Percentiles rank a stretch among this genome's conserved stretches.
These are phyloP conservation scores for Zygotorulaspora danielsina DNA, from an alignment of 805 yeast genomes.

Conservation along the genomic window DNA sequence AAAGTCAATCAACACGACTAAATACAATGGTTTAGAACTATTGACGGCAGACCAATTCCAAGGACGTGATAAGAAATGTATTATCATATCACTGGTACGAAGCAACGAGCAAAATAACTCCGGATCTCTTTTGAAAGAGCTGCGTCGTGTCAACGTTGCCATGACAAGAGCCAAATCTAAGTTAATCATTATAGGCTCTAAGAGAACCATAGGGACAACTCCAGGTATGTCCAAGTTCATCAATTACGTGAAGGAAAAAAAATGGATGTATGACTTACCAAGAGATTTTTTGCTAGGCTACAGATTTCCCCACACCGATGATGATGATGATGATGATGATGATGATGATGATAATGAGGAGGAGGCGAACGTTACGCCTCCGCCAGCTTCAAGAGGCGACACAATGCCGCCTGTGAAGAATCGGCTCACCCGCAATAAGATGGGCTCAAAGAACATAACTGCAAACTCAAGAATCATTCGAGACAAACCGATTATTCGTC, in stretches of 20 bases:
- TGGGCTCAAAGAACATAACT: constrained; percentile 13
- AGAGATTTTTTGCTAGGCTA: constrained; percentile 40
- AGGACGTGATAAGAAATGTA: constrained; percentile 91
- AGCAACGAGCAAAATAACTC: constrained; percentile 61
- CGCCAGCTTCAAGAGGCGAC: not conserved
- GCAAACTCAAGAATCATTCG: constrained; percentile 16
- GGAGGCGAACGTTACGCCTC: not conserved
- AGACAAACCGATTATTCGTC: constrained; percentile 25
- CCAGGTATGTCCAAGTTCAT: constrained; percentile 46
- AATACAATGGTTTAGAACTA: constrained; percentile 54
- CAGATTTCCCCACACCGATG: constrained; percentile 21
- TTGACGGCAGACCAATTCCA: constrained; percentile 94
- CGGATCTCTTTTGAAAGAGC: constrained; percentile 78
- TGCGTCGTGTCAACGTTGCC: constrained; percentile 93
- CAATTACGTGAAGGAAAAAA: constrained; percentile 47
- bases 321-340: no score
- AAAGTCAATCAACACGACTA: constrained; percentile 23
- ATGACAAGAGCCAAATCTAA: constrained; percentile 86
- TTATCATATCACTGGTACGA: constrained; percentile 83
- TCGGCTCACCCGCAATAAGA: no score
- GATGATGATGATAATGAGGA: no score
- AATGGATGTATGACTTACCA: constrained; percentile 65
- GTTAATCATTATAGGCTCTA: constrained; percentile 78
- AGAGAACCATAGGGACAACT: constrained; percentile 42
- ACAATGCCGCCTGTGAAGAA: not conserved